phyloP scores from a whole-genome alignment of 495 filamentous ascomycete species.

The Neurospora pannonica region DNA sequence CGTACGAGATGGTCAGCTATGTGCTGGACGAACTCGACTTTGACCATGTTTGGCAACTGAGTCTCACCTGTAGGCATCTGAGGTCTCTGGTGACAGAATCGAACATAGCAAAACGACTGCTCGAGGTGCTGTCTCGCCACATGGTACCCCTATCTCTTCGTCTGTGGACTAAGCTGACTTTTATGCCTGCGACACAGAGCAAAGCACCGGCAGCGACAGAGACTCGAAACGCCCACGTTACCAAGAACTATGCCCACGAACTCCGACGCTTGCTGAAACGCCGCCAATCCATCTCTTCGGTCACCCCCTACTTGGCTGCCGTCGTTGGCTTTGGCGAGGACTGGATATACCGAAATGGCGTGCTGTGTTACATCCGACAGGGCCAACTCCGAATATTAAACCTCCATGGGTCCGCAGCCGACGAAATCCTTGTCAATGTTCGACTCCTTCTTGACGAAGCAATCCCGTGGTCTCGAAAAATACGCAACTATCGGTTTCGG shows the following conservation, averaged over 20 bases:
- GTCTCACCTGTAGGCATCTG: slow-evolving; percentile 43
- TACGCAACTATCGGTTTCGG: slow-evolving; percentile 40
- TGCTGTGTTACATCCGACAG: slow-evolving; percentile 49
- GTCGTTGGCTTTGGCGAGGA: slow-evolving; percentile 50
- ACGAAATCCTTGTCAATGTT: slow-evolving; percentile 53
- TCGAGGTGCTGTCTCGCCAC: slow-evolving; percentile 39
- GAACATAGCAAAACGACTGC: slow-evolving; percentile 49
- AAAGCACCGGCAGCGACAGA: slow-evolving; percentile 49
- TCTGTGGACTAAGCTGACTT: background rate
- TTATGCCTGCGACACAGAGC: slow-evolving; percentile 32
- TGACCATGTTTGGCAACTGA: slow-evolving; percentile 41
- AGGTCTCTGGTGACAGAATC: slow-evolving; percentile 46
- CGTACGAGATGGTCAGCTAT: slow-evolving; percentile 56
- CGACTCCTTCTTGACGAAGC: slow-evolving; percentile 31
- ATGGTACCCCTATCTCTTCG: background rate
- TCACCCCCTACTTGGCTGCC: slow-evolving; percentile 51
- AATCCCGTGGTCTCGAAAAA: slow-evolving; percentile 18
- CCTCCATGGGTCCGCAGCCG: slow-evolving; percentile 39
- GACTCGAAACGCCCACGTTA: slow-evolving; percentile 40
- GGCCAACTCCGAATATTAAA: slow-evolving; percentile 55
- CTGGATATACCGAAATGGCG: slow-evolving; percentile 55
- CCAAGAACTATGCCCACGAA: slow-evolving; percentile 43
- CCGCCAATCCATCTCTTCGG: slow-evolving; percentile 50
- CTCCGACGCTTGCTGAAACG: slow-evolving; percentile 52
- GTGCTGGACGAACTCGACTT: slow-evolving; percentile 46